Evolutionary conservation across 1,284 basidiomycete species (phyloP).

Genomic region (Grifola frondosa): DNA sequence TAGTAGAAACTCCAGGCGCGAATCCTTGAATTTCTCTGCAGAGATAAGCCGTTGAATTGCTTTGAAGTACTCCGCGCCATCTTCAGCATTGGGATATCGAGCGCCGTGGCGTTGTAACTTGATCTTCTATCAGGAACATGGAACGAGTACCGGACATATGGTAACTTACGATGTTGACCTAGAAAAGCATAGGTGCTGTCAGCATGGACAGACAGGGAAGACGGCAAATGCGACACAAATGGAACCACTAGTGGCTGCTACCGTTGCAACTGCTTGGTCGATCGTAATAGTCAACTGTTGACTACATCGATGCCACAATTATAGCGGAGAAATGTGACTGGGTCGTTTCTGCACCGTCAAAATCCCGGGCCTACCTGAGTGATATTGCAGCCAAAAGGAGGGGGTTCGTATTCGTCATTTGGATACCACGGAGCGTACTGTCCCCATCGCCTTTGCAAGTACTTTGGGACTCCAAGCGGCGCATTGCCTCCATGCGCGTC

Average conservation of each 20-base stretch:
- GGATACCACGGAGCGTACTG: conserved; percentile 61
- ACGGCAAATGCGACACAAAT: too few species aligned
- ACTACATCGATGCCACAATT: too few species aligned
- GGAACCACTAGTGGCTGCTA: too few species aligned
- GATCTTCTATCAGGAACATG: neutral
- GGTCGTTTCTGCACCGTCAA: too few species aligned
- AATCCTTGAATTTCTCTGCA: conserved; percentile 43
- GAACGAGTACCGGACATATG: neutral
- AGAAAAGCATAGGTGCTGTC: neutral
- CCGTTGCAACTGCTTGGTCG: too few species aligned
- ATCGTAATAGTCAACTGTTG: too few species aligned
- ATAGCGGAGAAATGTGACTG: conserved; percentile 43
- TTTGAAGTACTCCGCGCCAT: conserved; percentile 31
- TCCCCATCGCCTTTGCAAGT: conserved; percentile 43
- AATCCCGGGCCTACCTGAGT: too few species aligned
- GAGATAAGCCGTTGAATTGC: conserved; percentile 45
- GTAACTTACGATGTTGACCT: conserved; percentile 21
- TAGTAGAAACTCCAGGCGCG: conserved; percentile 59
- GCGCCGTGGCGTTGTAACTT: conserved; percentile 85
- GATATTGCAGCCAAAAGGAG: conserved; percentile 52
- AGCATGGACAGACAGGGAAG: too few species aligned
- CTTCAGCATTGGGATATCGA: conserved; percentile 66
- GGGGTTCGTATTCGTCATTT: conserved; percentile 42
- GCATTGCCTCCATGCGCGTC: conserved; percentile 4
- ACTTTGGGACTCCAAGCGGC: conserved; percentile 23